phyloP scores from a whole-genome alignment of 2,329 filamentous ascomycete species.

The Westerdykella aurantiaca region DNA sequence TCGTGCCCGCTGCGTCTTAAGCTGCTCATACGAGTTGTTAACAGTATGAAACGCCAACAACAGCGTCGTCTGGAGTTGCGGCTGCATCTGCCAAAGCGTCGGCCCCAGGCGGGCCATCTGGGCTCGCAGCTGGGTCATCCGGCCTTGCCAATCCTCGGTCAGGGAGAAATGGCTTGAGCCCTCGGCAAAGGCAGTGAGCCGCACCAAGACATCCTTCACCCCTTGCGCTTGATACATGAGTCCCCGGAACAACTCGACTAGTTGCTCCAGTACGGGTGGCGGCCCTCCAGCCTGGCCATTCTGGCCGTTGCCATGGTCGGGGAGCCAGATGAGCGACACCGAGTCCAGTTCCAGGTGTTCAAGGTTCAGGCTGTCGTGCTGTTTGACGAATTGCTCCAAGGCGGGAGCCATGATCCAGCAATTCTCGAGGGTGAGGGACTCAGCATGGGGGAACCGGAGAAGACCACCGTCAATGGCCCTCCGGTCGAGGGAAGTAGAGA shows the following conservation, averaged over 20 bases:
- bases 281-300: background rate
- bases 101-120: too few relatives aligned
- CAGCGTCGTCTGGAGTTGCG: too few relatives aligned
- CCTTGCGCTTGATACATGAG: too few relatives aligned
- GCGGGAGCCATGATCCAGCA: conserved; percentile 61
- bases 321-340: conserved; percentile 54
- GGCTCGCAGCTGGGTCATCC: too few relatives aligned
- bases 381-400: conserved; percentile 48
- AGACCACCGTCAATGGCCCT: conserved; percentile 25
- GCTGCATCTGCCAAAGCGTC: too few relatives aligned
- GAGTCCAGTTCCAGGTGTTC: conserved; percentile 56
- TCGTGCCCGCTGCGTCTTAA: too few relatives aligned
- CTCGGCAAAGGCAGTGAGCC: too few relatives aligned
- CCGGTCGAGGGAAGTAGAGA: conserved; percentile 9
- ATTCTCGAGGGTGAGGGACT: conserved; percentile 59
- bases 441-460: conserved; percentile 52
- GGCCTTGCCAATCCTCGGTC: too few relatives aligned
- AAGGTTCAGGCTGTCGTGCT: conserved; percentile 46
- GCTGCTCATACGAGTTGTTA: too few relatives aligned
- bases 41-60: too few relatives aligned
- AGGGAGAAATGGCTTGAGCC: too few relatives aligned
- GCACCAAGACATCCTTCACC: too few relatives aligned
- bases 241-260: background rate
- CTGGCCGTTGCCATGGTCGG: background rate
- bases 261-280: background rate